Percentiles rank a stretch among this genome's conserved stretches.
phyloP scores from a whole-genome alignment of 306 rosid species.

The Cucumis melo region DNA sequence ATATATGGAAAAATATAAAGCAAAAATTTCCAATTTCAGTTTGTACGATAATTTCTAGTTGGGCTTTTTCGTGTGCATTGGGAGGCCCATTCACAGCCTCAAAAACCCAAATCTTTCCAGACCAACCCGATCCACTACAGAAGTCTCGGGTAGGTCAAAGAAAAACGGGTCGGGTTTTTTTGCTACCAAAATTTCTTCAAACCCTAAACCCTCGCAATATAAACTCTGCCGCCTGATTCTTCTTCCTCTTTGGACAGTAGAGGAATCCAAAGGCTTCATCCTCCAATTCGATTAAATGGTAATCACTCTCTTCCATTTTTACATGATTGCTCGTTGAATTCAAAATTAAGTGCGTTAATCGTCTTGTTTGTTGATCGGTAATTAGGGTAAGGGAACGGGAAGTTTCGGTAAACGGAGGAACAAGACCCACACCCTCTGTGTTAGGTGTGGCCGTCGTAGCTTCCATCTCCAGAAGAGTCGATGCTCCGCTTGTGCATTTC shows the following conservation, averaged over 20 bases:
- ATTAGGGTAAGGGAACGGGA: constrained; percentile 95
- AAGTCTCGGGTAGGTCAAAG: not conserved
- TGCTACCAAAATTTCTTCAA: not conserved
- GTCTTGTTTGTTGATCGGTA: not conserved
- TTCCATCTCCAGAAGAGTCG: constrained; percentile 98
- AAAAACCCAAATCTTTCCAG: not conserved
- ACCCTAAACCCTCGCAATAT: constrained; percentile 9
- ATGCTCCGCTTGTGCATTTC: constrained; percentile 87
- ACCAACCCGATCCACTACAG: not conserved
- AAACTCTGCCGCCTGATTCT: not conserved
- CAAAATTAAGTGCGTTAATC: not conserved
- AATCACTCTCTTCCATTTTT: not conserved
- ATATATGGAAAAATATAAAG: too few species aligned
- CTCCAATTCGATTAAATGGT: constrained; percentile 34
- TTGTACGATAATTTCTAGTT: not conserved
- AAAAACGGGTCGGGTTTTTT: not conserved
- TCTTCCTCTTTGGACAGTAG: not conserved
- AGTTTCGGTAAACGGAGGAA: constrained; percentile 97
- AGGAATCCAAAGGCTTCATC: not conserved
- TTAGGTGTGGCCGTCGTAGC: constrained; percentile 98
- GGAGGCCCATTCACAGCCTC: not conserved
- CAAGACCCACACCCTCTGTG: constrained; percentile 96
- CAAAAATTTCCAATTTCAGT: too few species aligned
- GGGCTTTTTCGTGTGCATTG: not conserved
- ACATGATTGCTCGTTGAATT: not conserved